Evolutionary conservation across 345 rosid genomes (phyloP).

Genomic region (Gossypium anomalum): DNA sequence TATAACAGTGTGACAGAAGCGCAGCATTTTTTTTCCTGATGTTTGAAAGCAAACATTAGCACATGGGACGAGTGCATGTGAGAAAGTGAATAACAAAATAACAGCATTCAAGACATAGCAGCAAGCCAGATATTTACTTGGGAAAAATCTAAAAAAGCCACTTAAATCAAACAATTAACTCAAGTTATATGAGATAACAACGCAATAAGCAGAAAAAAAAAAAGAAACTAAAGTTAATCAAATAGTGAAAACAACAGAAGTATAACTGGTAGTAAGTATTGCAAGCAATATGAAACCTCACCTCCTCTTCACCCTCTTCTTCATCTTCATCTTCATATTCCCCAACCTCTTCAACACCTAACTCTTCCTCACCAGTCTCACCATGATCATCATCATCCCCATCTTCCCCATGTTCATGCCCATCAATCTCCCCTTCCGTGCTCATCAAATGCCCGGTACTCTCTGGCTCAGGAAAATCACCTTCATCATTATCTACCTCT

Average conservation of each 20-base stretch:
- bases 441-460: conserved; percentile 39
- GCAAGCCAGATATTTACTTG: background rate
- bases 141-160: background rate
- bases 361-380: conserved; percentile 58
- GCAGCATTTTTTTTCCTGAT: no score
- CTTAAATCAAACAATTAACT: background rate
- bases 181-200: background rate
- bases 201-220: background rate
- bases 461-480: conserved; percentile 35
- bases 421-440: conserved; percentile 71
- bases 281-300: conserved; percentile 22
- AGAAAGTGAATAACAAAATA: background rate
- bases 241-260: background rate
- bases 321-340: conserved; percentile 43
- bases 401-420: conserved; percentile 72
- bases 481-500: conserved; percentile 55
- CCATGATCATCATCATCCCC: conserved; percentile 56
- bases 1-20: no score
- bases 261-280: background rate
- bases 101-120: background rate
- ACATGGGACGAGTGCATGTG: background rate
- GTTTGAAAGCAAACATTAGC: background rate
- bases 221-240: background rate
- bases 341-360: conserved; percentile 39
- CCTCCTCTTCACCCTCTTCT: conserved; percentile 65